Conservation (phyloP, 176 grass and related monocot genomes). For the Aegilops speltoides region DNA sequence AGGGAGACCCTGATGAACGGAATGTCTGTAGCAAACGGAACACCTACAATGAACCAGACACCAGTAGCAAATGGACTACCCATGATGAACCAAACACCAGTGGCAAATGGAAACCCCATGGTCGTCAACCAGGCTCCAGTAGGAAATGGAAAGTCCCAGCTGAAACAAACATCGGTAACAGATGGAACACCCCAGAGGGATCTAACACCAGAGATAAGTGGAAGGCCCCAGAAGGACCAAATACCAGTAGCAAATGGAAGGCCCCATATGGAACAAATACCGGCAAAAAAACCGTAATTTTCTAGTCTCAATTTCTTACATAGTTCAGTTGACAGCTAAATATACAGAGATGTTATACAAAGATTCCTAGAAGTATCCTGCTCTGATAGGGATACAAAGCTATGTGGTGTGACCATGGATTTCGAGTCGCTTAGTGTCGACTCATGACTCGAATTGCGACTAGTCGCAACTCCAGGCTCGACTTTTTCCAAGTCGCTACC, state of each 20-base stretch:
- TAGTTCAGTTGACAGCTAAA: constrained; percentile 9
- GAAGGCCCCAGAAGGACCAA: background rate
- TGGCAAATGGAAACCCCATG: constrained; percentile 3
- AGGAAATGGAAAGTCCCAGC: constrained; percentile 11
- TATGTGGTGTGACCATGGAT: background rate
- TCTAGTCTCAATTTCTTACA: constrained; percentile 29
- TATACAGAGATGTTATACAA: background rate
- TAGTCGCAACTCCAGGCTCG: too few species aligned
- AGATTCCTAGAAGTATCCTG: background rate
- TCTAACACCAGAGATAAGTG: constrained; percentile 29
- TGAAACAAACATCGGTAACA: background rate
- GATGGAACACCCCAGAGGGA: constrained; percentile 10
- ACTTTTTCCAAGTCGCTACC: too few species aligned
- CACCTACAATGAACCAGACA: background rate
- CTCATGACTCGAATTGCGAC: too few species aligned
- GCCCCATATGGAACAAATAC: background rate
- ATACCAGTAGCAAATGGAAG: background rate
- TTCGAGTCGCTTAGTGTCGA: too few species aligned
- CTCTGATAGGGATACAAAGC: background rate
- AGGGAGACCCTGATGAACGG: constrained; percentile 19
- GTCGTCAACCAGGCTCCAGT: constrained; percentile 9
- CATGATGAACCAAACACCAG: constrained; percentile 22
- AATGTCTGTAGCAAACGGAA: constrained; percentile 3
- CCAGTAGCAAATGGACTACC: constrained; percentile 15
- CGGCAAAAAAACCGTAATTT: constrained; percentile 46